Evolutionary conservation across 2,329 filamentous ascomycete genomes (phyloP).

Genomic region (Raffaelea ambrosiae): DNA sequence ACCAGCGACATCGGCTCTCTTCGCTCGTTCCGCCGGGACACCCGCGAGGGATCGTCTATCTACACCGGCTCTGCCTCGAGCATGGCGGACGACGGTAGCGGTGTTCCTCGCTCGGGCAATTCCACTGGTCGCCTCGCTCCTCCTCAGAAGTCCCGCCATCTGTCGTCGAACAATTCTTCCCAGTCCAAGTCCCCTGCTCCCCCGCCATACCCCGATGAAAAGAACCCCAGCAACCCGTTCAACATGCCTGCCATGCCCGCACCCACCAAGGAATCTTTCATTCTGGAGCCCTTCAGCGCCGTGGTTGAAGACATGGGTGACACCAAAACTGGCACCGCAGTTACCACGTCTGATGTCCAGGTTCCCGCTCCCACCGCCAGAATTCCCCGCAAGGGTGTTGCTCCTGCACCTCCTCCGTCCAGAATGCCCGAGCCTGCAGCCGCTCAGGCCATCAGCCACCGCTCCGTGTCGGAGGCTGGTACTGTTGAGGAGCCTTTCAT

Average conservation of each 20-base stretch:
- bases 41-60: conserved; percentile 32
- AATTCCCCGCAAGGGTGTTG: conserved; percentile 14
- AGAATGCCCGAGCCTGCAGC: not conserved
- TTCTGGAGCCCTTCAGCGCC: conserved; percentile 24
- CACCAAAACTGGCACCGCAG: not conserved
- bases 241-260: conserved; percentile 8
- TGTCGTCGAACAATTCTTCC: conserved; percentile 32
- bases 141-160: conserved; percentile 17
- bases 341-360: not conserved
- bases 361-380: conserved; percentile 26
- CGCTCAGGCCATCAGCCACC: not conserved
- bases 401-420: conserved; percentile 8
- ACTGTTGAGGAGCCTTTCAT: conserved; percentile 14
- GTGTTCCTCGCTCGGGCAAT: too few species aligned
- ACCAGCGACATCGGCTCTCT: conserved; percentile 48
- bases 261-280: conserved; percentile 5
- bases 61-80: conserved; percentile 33
- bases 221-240: not conserved
- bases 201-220: conserved; percentile 17
- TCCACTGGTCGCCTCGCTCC: conserved; percentile 13
- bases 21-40: conserved; percentile 37
- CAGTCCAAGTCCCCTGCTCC: conserved; percentile 29
- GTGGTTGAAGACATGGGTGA: conserved; percentile 26
- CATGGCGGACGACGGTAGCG: too few species aligned
- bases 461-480: conserved; percentile 9